Percentiles rank a stretch among this genome's conserved stretches.
Conservation (phyloP, 1,284 basidiomycete species). For the Boletus smithii region DNA sequence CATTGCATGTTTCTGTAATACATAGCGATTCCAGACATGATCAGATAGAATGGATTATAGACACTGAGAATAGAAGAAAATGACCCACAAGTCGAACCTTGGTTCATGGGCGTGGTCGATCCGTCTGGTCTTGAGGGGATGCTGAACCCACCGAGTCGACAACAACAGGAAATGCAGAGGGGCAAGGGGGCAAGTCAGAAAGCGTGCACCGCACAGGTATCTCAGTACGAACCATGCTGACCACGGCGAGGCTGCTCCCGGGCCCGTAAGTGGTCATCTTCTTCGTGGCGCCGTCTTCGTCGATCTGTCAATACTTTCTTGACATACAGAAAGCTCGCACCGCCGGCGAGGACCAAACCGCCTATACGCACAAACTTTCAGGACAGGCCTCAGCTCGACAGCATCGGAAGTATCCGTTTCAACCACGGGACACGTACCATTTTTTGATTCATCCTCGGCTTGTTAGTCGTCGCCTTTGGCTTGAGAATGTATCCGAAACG, state of each 20-base stretch:
- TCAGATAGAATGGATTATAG: background rate
- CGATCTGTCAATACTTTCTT: constrained; percentile 30
- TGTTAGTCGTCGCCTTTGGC: background rate
- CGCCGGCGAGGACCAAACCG: constrained; percentile 26
- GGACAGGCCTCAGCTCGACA: background rate
- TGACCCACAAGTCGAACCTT: background rate
- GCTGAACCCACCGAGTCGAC: constrained; percentile 5
- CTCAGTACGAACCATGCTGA: constrained; percentile 2
- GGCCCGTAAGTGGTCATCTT: constrained; percentile 14
- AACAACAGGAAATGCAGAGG: background rate
- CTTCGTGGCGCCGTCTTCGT: constrained; percentile 22
- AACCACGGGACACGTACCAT: constrained; percentile 16
- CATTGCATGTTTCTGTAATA: constrained; percentile 7
- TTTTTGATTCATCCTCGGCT: constrained; percentile 18
- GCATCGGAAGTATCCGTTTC: background rate
- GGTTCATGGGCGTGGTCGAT: constrained; percentile 11
- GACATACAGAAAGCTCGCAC: constrained; percentile 31
- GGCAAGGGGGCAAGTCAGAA: constrained; percentile 12
- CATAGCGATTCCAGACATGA: background rate
- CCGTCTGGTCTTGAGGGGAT: constrained; percentile 2
- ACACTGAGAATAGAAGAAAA: background rate
- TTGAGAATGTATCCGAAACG: background rate
- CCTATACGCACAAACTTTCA: constrained; percentile 26
- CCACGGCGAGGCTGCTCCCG: constrained; percentile 1
- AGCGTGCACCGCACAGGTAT: background rate